These are phyloP conservation scores for Fibroporia radiculosa DNA, from an alignment of 768 basidiomycete genomes.

Conservation along the genomic window DNA sequence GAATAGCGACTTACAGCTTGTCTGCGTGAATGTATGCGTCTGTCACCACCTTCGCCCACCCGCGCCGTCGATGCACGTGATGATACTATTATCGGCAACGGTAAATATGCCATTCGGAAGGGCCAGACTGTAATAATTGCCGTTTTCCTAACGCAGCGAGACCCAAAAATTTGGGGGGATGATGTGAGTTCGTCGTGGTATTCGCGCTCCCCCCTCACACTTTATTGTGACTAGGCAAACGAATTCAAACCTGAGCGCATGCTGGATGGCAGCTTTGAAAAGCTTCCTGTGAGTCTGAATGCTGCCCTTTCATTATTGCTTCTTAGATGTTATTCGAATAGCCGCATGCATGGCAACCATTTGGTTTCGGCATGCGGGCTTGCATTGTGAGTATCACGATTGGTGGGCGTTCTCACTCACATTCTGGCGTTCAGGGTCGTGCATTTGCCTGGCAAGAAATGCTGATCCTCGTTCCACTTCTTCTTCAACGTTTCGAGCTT, in stretches of 20 bases:
- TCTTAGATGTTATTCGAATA: conserved; percentile 6
- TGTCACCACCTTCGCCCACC: conserved; percentile 30
- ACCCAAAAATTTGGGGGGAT: conserved; percentile 41
- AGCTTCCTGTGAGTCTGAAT: conserved; percentile 33
- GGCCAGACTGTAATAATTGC: conserved; percentile 23
- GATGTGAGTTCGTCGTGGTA: conserved; percentile 28
- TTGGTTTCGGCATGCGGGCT: conserved; percentile 21
- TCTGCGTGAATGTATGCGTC: conserved; percentile 29
- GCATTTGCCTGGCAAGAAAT: conserved; percentile 44
- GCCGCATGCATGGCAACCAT: conserved; percentile 39
- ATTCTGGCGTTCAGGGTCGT: conserved; percentile 22
- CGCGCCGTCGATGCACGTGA: conserved; percentile 27
- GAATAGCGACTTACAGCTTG: conserved; percentile 21
- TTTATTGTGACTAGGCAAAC: conserved; percentile 17
- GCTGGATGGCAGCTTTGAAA: conserved; percentile 42
- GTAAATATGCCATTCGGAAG: conserved; percentile 33
- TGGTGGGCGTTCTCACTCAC: background rate
- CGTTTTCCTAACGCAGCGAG: conserved; percentile 27
- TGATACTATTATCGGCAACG: conserved; percentile 31
- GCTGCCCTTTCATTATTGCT: background rate
- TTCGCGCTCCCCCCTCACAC: background rate
- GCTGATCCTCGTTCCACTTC: conserved; percentile 30
- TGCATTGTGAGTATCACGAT: conserved; percentile 19
- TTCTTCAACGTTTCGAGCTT: conserved; percentile 41
- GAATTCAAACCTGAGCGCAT: conserved; percentile 42